Percentiles rank a stretch among this genome's conserved stretches.
Conservation (phyloP, 2,329 filamentous ascomycete species). For the Sporothrix brasiliensis region DNA sequence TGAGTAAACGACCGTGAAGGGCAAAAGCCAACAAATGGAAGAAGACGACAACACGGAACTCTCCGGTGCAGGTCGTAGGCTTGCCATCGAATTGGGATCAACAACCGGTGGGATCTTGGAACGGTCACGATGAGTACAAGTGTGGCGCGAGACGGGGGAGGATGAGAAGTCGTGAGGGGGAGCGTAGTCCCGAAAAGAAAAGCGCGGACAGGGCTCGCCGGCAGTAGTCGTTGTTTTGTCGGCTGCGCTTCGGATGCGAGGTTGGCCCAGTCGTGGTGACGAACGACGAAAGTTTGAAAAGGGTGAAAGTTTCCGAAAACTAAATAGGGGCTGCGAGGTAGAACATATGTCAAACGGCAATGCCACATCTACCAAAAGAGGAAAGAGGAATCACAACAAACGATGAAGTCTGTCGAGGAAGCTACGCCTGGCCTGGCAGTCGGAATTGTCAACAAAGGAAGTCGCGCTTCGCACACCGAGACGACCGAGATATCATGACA, state of each 20-base stretch:
- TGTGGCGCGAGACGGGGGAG: conserved; percentile 16
- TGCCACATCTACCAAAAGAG: not conserved
- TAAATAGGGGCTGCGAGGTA: too few relatives aligned
- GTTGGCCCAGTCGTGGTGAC: not conserved
- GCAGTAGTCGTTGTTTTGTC: not conserved
- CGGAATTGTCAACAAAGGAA: not conserved
- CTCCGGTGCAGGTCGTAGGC: not conserved
- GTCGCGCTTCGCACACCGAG: conserved; percentile 1
- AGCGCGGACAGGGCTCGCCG: not conserved
- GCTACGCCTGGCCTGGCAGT: not conserved
- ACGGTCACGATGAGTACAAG: not conserved
- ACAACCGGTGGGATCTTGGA: not conserved
- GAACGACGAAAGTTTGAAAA: not conserved
- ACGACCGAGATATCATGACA: not conserved
- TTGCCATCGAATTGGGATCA: not conserved
- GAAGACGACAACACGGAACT: not conserved
- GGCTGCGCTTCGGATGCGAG: not conserved
- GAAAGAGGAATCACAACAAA: not conserved
- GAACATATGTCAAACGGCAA: not conserved
- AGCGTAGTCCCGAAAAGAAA: not conserved
- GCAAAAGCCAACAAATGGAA: not conserved
- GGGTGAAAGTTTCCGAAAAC: not conserved
- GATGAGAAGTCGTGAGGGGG: conserved; percentile 3
- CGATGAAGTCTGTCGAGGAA: not conserved
- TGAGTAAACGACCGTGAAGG: not conserved